Percentiles rank a stretch among this genome's conserved stretches.
These are phyloP conservation scores for Boletus huronensis DNA, from an alignment of 768 basidiomycete species.

Conservation along the genomic window DNA sequence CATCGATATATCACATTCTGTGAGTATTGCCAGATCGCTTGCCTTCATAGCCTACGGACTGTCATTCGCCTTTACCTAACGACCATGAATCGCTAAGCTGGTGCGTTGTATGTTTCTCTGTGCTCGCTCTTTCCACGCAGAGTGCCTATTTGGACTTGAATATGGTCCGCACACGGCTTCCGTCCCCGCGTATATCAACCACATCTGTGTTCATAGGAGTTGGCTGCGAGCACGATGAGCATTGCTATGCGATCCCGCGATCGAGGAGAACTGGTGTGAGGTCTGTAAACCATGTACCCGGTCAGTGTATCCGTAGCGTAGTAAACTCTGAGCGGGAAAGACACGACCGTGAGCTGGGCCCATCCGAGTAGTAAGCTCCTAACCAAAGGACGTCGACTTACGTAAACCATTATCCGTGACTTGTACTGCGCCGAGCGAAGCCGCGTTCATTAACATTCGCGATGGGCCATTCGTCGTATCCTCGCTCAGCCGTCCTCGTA, in stretches of 20 bases:
- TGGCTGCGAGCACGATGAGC: neutral
- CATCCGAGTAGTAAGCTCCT: too few relatives aligned
- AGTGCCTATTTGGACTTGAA: too few relatives aligned
- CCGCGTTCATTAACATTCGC: neutral
- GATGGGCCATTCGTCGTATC: slow-evolving; percentile 42
- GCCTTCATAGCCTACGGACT: too few relatives aligned
- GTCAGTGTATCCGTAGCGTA: neutral
- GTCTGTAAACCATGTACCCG: neutral
- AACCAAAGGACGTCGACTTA: neutral
- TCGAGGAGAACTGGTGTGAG: neutral
- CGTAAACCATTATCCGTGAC: slow-evolving; percentile 8
- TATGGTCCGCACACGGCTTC: too few relatives aligned
- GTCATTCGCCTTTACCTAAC: too few relatives aligned
- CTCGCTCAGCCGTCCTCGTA: slow-evolving; percentile 66
- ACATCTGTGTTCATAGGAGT: neutral
- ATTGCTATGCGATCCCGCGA: neutral
- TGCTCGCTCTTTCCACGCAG: too few relatives aligned
- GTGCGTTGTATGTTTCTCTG: too few relatives aligned
- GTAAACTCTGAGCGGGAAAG: neutral
- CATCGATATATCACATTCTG: neutral
- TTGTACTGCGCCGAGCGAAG: neutral
- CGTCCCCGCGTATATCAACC: too few relatives aligned
- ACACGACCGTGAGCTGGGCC: neutral
- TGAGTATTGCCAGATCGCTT: neutral
- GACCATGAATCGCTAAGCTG: too few relatives aligned